Evolutionary conservation across 1,284 basidiomycete species (phyloP).

Genomic region (Leccinum griseonigrum): DNA sequence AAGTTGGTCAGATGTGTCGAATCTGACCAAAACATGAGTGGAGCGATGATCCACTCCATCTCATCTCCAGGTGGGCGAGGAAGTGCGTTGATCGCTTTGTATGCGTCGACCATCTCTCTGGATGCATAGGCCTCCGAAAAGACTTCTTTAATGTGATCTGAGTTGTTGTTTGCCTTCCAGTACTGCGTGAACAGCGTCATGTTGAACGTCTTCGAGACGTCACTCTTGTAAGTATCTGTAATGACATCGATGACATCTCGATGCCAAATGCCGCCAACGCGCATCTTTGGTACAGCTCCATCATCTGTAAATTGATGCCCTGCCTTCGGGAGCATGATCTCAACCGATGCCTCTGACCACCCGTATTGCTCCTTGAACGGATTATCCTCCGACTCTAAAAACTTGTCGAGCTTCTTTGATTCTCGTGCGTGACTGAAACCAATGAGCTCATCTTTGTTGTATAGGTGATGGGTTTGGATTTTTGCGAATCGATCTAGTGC

Average conservation of each 20-base stretch:
- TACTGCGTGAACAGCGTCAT: background rate
- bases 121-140: background rate
- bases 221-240: background rate
- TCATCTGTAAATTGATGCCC: background rate
- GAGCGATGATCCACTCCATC: too few species aligned
- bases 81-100: background rate
- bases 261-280: background rate
- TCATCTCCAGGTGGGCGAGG: background rate
- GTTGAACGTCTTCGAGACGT: background rate
- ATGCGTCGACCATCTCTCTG: background rate
- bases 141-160: background rate
- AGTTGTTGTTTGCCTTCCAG: background rate
- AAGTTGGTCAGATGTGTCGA: too few species aligned
- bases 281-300: background rate
- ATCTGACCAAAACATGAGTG: too few species aligned
- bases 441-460: background rate
- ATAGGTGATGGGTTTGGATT: background rate
- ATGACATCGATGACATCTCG: background rate
- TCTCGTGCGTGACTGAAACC: background rate
- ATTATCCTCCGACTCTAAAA: background rate
- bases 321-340: background rate
- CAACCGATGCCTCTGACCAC: background rate
- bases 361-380: background rate
- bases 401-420: background rate
- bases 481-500: background rate